Base-by-base conservation (phyloP, 129 eudicot genomes). In the Flaveria robusta region DNA sequence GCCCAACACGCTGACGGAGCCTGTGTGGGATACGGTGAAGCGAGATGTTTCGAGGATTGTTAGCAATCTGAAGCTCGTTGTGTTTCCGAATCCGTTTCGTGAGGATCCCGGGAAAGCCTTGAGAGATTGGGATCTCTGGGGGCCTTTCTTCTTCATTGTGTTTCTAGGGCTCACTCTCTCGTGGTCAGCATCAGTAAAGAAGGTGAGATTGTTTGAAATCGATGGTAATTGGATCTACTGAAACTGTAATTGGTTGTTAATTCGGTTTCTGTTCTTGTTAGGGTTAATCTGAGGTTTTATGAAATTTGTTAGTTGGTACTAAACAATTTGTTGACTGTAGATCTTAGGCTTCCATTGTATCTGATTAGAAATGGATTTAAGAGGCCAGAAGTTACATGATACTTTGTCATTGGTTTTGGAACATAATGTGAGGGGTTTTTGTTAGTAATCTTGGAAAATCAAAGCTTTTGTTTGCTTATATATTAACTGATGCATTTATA, bases 71-170 rank as follows among this genome's bases (percentile, higher is more conserved):
- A 93, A 93, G 86, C 77, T 93, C 16, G 98, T 93, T 5, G 97
- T 93, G 16, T 91, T 93, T 70, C 98, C 98, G 8, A 93, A 93
- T 77, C 98, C 98, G 43, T 91, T 20, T 74, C 74, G 98, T 59
- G 98, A 93, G 58, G 98, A 93, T 86, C 98, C 98, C 1, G 98
- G 98, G 0, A 93, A 93, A 77, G 97, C 98, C 10, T 82, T 93
- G 85, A 70, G 98, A 66, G 98, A 93, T 87, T 93, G 98, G 98
- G 98, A 93, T 86, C 88, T 93, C 0, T 93, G 98, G 98, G 98
- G 98, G 0, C 98, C 98, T 0, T 93, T 93, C 64, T 93, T 93
- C 91, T 93, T 93, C 78, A 93, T 93, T 82, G 98, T 93, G 42
- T 93, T 93, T 79, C 84, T 93, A 7, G 98, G 98, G 14, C 93